Percentiles rank a stretch among this genome's conserved stretches.
Evolutionary conservation across 2,329 filamentous ascomycete genomes (phyloP).

Genomic region (Cladosporium sp.): DNA sequence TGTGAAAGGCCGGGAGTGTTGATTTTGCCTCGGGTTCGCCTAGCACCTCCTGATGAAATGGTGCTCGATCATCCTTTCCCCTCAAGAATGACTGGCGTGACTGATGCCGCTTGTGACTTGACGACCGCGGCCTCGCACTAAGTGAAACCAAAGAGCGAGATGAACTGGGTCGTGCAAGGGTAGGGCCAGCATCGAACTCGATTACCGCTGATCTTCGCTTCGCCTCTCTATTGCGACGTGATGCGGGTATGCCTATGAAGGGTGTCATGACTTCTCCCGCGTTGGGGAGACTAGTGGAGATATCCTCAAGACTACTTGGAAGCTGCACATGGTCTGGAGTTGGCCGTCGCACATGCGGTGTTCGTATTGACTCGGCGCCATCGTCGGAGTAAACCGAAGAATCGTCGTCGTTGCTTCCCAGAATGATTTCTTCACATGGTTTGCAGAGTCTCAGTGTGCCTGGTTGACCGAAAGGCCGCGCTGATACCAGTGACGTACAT

Average conservation of each 20-base stretch:
- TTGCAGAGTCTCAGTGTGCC: slow-evolving; percentile 87
- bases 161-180: slow-evolving; percentile 82
- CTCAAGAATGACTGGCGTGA: slow-evolving; percentile 82
- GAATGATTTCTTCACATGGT: slow-evolving; percentile 86
- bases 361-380: slow-evolving; percentile 38
- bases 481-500: slow-evolving; percentile 88
- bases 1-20: slow-evolving; percentile 86
- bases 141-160: slow-evolving; percentile 82
- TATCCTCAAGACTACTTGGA: slow-evolving; percentile 19
- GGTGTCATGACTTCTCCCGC: slow-evolving; percentile 45
- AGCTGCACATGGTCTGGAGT: slow-evolving; percentile 10
- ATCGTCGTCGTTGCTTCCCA: slow-evolving; percentile 82
- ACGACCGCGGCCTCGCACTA: slow-evolving; percentile 67
- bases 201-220: slow-evolving; percentile 84
- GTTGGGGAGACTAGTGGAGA: slow-evolving; percentile 22
- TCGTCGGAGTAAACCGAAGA: slow-evolving; percentile 86
- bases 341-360: slow-evolving; percentile 17
- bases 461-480: slow-evolving; percentile 79
- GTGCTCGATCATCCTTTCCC: slow-evolving; percentile 75
- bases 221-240: slow-evolving; percentile 64
- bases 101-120: slow-evolving; percentile 76
- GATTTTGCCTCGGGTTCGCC: slow-evolving; percentile 63
- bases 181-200: slow-evolving; percentile 79
- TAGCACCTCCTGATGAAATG: slow-evolving; percentile 72
- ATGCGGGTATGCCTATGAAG: slow-evolving; percentile 63